Percentiles rank a stretch among this genome's conserved stretches.
Evolutionary conservation across 257 asterid species (phyloP).

Genomic region (Solanum sitiens): DNA sequence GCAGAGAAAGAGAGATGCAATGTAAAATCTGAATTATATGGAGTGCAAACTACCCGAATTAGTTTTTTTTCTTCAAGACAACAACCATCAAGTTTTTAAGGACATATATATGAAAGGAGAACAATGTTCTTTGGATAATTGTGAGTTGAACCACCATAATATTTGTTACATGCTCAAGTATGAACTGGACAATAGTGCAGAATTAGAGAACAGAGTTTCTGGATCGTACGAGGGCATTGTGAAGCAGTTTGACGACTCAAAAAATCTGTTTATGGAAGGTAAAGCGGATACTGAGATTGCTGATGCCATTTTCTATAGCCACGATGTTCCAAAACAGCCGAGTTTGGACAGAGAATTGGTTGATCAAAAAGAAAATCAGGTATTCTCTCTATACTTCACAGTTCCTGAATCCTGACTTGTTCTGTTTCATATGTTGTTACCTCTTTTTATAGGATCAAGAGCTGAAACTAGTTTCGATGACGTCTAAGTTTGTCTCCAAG

Average conservation of each 20-base stretch:
- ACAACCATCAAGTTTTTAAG: not conserved
- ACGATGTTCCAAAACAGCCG: not conserved
- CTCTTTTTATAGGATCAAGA: constrained; percentile 3
- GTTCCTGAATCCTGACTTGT: not conserved
- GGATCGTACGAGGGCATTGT: not conserved
- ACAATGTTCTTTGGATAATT: constrained; percentile 1
- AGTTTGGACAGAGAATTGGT: not conserved
- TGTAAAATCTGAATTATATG: not conserved
- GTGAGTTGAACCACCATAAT: constrained; percentile 19
- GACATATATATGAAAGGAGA: not conserved
- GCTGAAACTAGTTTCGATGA: not conserved
- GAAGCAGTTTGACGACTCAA: constrained; percentile 1
- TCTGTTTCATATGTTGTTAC: not conserved
- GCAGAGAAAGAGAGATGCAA: not conserved
- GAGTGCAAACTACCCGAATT: constrained; percentile 1
- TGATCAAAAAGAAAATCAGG: not conserved
- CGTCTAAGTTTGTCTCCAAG: not conserved
- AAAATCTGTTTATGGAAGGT: constrained; percentile 1
- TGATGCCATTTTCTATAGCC: not conserved
- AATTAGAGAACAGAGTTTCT: not conserved
- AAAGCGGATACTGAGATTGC: not conserved
- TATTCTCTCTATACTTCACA: not conserved
- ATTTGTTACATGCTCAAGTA: not conserved
- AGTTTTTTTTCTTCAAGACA: constrained; percentile 6
- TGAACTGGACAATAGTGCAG: constrained; percentile 3